Conservation (phyloP, 2,329 filamentous ascomycete species). For the Teratosphaeria zuluensis region DNA sequence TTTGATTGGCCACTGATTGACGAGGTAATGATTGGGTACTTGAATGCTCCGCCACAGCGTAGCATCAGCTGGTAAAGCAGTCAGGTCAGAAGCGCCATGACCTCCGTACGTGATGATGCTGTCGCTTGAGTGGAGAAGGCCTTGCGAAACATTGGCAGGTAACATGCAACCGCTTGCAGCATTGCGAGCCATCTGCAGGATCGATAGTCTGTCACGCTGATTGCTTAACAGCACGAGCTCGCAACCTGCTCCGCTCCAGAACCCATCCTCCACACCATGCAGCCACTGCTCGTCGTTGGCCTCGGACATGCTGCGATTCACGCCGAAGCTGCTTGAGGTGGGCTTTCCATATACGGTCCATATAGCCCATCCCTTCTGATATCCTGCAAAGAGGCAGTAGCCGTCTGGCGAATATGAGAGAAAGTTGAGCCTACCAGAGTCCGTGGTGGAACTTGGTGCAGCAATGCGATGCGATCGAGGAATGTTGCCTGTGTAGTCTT, state of each 20-base stretch:
- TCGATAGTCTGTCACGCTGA: slow-evolving; percentile 71
- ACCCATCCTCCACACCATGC: slow-evolving; percentile 63
- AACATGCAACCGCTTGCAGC: slow-evolving; percentile 89
- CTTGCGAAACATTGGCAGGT: slow-evolving; percentile 80
- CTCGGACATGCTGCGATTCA: slow-evolving; percentile 54
- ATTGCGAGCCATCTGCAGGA: slow-evolving; percentile 85
- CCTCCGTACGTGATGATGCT: slow-evolving; percentile 88
- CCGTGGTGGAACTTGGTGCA: slow-evolving; percentile 55
- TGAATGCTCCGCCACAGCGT: slow-evolving; percentile 92
- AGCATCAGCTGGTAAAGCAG: slow-evolving; percentile 81
- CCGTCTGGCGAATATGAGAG: slow-evolving; percentile 88
- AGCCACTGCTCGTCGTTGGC: slow-evolving; percentile 75
- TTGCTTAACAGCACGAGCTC: slow-evolving; percentile 64
- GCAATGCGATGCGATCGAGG: slow-evolving; percentile 71
- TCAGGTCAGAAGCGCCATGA: slow-evolving; percentile 82
- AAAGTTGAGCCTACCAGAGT: slow-evolving; percentile 62
- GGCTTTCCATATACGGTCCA: slow-evolving; percentile 97
- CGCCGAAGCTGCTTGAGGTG: slow-evolving; percentile 71
- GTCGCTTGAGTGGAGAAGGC: slow-evolving; percentile 77
- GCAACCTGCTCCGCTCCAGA: slow-evolving; percentile 80
- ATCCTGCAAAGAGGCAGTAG: slow-evolving; percentile 90
- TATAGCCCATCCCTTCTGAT: slow-evolving; percentile 83
- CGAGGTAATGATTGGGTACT: slow-evolving; percentile 73
- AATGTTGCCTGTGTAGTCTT: slow-evolving; percentile 89
- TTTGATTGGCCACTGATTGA: slow-evolving; percentile 88